phyloP scores from a whole-genome alignment of 202 grass and related monocot genomes.

The Brachypodium distachyon region DNA sequence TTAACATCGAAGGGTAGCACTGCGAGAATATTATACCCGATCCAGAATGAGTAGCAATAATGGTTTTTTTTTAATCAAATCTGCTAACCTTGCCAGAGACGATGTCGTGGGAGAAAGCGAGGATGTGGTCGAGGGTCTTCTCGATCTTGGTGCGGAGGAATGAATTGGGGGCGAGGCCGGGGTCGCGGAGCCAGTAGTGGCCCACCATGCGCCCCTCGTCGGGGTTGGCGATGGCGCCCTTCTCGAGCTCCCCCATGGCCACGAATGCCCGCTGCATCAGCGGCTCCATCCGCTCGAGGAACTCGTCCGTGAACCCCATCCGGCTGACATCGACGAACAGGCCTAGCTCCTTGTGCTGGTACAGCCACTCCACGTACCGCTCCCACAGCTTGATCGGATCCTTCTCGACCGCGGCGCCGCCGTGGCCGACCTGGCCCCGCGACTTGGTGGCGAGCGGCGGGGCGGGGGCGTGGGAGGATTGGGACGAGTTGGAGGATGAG shows the following conservation, averaged over 20 bases:
- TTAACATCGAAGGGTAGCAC: neutral
- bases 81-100: constrained; percentile 64
- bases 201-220: constrained; percentile 94
- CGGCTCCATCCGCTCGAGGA: constrained; percentile 74
- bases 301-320: constrained; percentile 87
- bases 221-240: constrained; percentile 93
- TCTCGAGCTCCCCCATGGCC: constrained; percentile 90
- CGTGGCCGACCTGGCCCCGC: constrained; percentile 9
- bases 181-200: constrained; percentile 88
- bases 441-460: constrained; percentile 6
- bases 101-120: constrained; percentile 77
- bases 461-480: constrained; percentile 15
- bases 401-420: constrained; percentile 48
- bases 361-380: constrained; percentile 86
- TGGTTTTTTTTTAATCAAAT: too few species aligned
- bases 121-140: constrained; percentile 60
- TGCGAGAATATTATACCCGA: too few species aligned
- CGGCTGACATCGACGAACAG: constrained; percentile 92
- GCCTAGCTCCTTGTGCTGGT: constrained; percentile 99
- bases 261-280: constrained; percentile 62
- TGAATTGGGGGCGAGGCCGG: constrained; percentile 62
- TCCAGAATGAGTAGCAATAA: constrained; percentile 1
- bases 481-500: neutral
- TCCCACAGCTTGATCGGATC: constrained; percentile 85
- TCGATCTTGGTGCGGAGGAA: constrained; percentile 75